Evolutionary conservation across 768 basidiomycete genomes (phyloP).

Genomic region (Mycena rebaudengoi): DNA sequence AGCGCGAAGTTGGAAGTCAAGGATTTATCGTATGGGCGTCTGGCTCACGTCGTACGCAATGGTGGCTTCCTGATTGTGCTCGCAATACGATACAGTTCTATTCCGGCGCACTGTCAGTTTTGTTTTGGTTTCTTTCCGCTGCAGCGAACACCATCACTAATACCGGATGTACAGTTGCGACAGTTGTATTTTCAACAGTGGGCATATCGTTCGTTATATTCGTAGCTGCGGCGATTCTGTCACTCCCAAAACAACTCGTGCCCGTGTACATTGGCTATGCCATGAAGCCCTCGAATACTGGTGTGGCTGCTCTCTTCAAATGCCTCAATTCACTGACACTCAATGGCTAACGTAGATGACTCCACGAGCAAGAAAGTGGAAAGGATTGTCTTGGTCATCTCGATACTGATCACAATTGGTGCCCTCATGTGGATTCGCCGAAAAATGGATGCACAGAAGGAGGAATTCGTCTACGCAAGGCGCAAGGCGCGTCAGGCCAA

Average conservation of each 20-base stretch:
- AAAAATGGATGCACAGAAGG: slow-evolving; percentile 66
- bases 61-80: slow-evolving; percentile 89
- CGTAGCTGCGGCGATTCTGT: slow-evolving; percentile 78
- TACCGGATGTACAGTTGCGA: slow-evolving; percentile 76
- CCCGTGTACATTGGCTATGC: slow-evolving; percentile 91
- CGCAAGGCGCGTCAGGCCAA: slow-evolving; percentile 70
- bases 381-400: slow-evolving; percentile 70
- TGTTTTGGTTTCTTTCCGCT: neutral
- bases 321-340: slow-evolving; percentile 30
- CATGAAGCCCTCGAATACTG: slow-evolving; percentile 57
- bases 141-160: neutral
- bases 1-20: slow-evolving; percentile 74
- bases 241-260: slow-evolving; percentile 89
- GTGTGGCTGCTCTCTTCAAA: slow-evolving; percentile 40
- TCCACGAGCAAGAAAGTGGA: slow-evolving; percentile 63
- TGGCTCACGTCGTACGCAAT: slow-evolving; percentile 77
- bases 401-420: slow-evolving; percentile 71
- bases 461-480: slow-evolving; percentile 66
- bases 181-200: slow-evolving; percentile 86
- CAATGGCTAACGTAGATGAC: neutral
- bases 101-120: slow-evolving; percentile 83
- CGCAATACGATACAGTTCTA: slow-evolving; percentile 78
- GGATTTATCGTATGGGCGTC: slow-evolving; percentile 65
- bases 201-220: slow-evolving; percentile 85
- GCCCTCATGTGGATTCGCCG: slow-evolving; percentile 52